Evolutionary conservation across 2,329 filamentous ascomycete species (phyloP), one percentile per base, ranked within the genome.

Genomic region (Sclerotinia minor): DNA sequence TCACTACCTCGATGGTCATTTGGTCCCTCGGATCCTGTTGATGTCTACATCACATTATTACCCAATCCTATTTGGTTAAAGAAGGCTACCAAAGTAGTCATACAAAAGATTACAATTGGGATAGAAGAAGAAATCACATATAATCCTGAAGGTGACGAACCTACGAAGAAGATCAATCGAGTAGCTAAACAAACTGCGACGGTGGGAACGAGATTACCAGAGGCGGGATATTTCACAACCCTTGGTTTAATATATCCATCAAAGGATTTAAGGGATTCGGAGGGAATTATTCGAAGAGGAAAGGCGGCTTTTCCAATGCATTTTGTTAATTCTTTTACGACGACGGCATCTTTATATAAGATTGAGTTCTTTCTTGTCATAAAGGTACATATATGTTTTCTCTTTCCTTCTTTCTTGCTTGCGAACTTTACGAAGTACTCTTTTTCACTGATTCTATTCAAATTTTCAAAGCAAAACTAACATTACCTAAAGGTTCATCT

Each of bases 71-170:
- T 97, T 78, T 97, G 92, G 92, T 82, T 95, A 78, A 88, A 82
- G 77, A 98, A 97, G 79, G 94, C 94, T 59, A 92, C 89, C 77
- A 92, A 92, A 77, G 94, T 98, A 65, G 94, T 92, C 54, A 96
- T 99, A 76, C 90, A 94, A 76, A 95, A 95, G 76, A 95, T 99
- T 73, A 97, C 93, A 1, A 89, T 98, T 53, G 88, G 88, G 17
- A 96, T 99, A 73, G 95, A 98, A 76, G 95, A 99, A 79, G 94
- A 98, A 77, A 96, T 98, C 69, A 96, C 95, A n/a, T 99, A 92
- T 80, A 98, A 99, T 73, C 95, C 95, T 41, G 94, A 98, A 79
- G 95, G 95, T 60, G 95, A 98, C 76, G 95, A 98, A 77, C 93
- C 94, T 38, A 91, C 91, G 44, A 92, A 92, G 72, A 97, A 96